A percentile compares a stretch with the other conserved stretches of the same genome.
Evolutionary conservation across 2,329 filamentous ascomycete species (phyloP).

Genomic region (Blastomyces gilchristii): DNA sequence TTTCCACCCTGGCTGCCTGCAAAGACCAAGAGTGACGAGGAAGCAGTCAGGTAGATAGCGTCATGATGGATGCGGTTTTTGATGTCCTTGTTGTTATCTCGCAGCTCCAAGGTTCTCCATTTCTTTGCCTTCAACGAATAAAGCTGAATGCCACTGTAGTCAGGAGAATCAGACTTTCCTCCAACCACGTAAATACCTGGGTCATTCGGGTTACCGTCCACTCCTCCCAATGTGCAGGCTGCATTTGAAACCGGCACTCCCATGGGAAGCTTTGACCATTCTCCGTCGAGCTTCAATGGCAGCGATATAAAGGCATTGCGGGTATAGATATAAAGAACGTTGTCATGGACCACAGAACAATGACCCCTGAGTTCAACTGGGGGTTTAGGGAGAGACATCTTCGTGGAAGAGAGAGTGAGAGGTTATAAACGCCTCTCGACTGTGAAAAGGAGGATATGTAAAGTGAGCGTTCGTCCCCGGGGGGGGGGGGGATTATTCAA

Average conservation of each 20-base stretch:
- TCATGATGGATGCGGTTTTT: constrained; percentile 65
- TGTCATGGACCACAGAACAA: constrained; percentile 71
- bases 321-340: constrained; percentile 78
- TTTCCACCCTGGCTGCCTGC: constrained; percentile 59
- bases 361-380: constrained; percentile 59
- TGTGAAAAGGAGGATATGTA: neutral
- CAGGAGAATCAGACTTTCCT: constrained; percentile 48
- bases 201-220: constrained; percentile 45
- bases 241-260: constrained; percentile 60
- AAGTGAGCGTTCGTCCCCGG: constrained; percentile 9
- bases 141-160: constrained; percentile 65
- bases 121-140: constrained; percentile 48
- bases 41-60: constrained; percentile 60
- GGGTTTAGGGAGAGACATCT: constrained; percentile 65
- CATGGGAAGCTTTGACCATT: constrained; percentile 57
- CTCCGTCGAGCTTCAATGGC: constrained; percentile 54
- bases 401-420: constrained; percentile 13
- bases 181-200: constrained; percentile 72
- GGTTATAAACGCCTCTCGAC: constrained; percentile 9
- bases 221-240: constrained; percentile 62
- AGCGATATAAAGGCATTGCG: constrained; percentile 65
- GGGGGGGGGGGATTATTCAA: constrained; percentile 17
- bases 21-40: constrained; percentile 67
- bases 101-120: constrained; percentile 46
- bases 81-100: constrained; percentile 43